Conservation (phyloP, 73 alveolate genomes). For the Tetrahymena elliotti region DNA sequence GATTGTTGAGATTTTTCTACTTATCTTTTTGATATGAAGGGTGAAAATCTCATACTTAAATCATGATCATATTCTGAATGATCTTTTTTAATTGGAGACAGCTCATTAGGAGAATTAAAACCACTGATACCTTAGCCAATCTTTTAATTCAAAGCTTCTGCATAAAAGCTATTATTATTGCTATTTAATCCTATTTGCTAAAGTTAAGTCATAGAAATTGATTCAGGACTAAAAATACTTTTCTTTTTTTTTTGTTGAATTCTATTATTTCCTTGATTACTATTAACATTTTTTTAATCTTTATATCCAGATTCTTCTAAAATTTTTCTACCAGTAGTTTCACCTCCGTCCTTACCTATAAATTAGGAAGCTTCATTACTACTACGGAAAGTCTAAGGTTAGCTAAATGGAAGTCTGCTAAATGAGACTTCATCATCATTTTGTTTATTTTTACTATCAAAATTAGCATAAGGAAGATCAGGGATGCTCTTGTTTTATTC, state of each 20-base stretch:
- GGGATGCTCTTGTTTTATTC: background rate
- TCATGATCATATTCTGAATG: background rate
- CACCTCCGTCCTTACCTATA: background rate
- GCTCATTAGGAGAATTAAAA: background rate
- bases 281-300: background rate
- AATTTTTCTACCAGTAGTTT: background rate
- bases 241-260: background rate
- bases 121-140: background rate
- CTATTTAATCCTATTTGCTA: background rate
- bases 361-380: background rate
- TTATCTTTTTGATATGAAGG: background rate
- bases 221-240: background rate
- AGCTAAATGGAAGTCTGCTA: background rate
- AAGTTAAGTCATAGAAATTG: background rate
- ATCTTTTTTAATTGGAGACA: background rate
- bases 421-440: background rate
- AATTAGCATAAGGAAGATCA: background rate
- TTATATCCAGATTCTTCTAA: background rate
- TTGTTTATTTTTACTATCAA: background rate
- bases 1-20: background rate
- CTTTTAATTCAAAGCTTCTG: background rate
- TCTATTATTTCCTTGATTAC: background rate
- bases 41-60: background rate
- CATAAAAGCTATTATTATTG: background rate
- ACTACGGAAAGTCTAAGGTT: background rate